Evolutionary conservation across 352 stramenopile species (phyloP).

Genomic region (Globisporangium heterothallicum): DNA sequence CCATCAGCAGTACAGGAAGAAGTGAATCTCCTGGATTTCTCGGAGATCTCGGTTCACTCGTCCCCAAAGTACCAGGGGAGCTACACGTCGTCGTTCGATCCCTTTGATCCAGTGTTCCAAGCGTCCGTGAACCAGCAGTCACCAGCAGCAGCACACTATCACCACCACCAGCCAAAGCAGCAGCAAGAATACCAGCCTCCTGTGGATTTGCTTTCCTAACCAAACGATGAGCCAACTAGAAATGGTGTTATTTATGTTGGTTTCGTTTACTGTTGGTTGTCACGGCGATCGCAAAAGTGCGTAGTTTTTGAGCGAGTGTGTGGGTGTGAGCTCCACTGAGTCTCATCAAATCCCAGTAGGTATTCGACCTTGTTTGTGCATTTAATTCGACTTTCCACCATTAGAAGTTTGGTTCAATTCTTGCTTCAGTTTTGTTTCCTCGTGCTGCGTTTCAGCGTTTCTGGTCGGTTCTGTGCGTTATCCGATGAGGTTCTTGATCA

Average conservation of each 20-base stretch:
- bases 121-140: background rate
- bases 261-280: no score
- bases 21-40: conserved; percentile 64
- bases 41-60: conserved; percentile 44
- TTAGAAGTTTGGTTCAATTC: no score
- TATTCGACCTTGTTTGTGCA: no score
- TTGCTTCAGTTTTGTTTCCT: background rate
- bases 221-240: no score
- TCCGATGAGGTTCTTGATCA: conserved; percentile 89
- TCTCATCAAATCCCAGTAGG: no score
- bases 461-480: conserved; percentile 22
- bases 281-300: no score
- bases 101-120: conserved; percentile 14
- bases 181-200: conserved; percentile 17
- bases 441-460: no score
- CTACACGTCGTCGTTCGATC: conserved; percentile 11
- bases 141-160: conserved; percentile 6
- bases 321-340: no score
- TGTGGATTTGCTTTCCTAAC: conserved; percentile 47
- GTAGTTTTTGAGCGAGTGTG: no score
- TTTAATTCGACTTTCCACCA: no score
- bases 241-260: no score
- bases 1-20: conserved; percentile 19
- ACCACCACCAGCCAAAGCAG: conserved; percentile 18
- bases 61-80: conserved; percentile 29